A percentile compares a stretch with the other conserved stretches of the same genome.
Evolutionary conservation across 1,139 yeast species (phyloP).

Genomic region (Yamadazyma kanchanaburiensis): DNA sequence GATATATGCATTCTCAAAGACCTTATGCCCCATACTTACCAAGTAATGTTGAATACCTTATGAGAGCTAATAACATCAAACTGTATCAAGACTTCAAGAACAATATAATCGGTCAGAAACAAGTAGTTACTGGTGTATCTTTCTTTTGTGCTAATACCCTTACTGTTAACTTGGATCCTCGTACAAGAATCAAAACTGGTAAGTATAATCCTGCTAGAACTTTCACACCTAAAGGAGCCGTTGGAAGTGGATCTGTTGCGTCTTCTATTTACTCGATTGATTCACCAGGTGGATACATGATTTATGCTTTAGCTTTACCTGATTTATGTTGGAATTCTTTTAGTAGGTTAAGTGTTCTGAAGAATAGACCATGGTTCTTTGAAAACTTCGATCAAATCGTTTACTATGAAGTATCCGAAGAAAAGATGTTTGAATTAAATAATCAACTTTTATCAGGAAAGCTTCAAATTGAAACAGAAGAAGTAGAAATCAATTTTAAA

Average conservation of each 20-base stretch:
- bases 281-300: conserved; percentile 39
- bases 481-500: conserved; percentile 24
- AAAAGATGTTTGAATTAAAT: conserved; percentile 20
- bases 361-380: conserved; percentile 31
- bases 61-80: conserved; percentile 25
- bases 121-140: conserved; percentile 32
- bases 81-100: conserved; percentile 25
- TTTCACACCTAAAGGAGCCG: conserved; percentile 33
- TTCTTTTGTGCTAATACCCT: conserved; percentile 35
- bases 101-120: conserved; percentile 24
- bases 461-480: conserved; percentile 20
- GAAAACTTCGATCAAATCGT: conserved; percentile 31
- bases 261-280: conserved; percentile 34
- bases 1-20: conserved; percentile 33
- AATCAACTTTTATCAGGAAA: conserved; percentile 24
- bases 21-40: conserved; percentile 37
- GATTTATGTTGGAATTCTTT: conserved; percentile 36
- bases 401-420: conserved; percentile 32
- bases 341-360: conserved; percentile 16
- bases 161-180: conserved; percentile 30
- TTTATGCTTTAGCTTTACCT: conserved; percentile 37
- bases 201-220: conserved; percentile 38
- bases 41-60: conserved; percentile 26
- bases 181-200: conserved; percentile 28
- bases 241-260: conserved; percentile 32